Evolutionary conservation across 805 yeast genomes (phyloP), one percentile per base, ranked within the genome.

Genomic region (Nakazawaea sp.): DNA sequence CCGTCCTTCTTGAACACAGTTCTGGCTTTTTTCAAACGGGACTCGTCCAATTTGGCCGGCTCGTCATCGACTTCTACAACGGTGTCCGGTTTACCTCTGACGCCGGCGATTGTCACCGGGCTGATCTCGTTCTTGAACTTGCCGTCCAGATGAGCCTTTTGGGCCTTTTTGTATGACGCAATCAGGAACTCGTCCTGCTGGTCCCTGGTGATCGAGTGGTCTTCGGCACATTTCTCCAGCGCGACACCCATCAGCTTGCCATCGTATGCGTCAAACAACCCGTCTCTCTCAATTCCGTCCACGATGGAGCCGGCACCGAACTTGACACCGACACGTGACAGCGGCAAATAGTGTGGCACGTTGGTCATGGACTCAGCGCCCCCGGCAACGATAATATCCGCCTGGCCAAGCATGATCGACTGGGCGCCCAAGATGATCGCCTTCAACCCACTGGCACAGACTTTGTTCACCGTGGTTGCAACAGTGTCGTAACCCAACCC

Each of bases 361-460:
- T 92, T 90, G 43, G 96, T 70, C 98, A 92, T 90, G 41, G 95
- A 82, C 66, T 92, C 98, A 49, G 96, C 92, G 56, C 98, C 98
- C 49, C 97, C 98, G 24, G 92, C 94, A 47, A 92, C 83, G 32
- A 92, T 92, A 43, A 92, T 80, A 54, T 89, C 96, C 40, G 96
- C 95, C 45, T 72, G 69, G 38, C 97, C 97, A 47, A 92, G 74
- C 55, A 83, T 61, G 50, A 90, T 89, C 36, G 89, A 68, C 66
- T 89, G 97, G 28, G 97, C 88, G 45, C 85, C 98, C 43, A 84
- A 62, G 51, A 89, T 87, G 52, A 88, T 78, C 30, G 97, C 76
- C 66, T 92, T 90, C 77, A 89, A 66, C 50, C 96, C 97, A 10
- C 96, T 84, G 29, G 98, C 95, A 69, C 98, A 92, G 41, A 92